A percentile compares a stretch with the other conserved stretches of the same genome.
phyloP scores from a whole-genome alignment of 768 basidiomycete species.

The Rhodocollybia butyracea region DNA sequence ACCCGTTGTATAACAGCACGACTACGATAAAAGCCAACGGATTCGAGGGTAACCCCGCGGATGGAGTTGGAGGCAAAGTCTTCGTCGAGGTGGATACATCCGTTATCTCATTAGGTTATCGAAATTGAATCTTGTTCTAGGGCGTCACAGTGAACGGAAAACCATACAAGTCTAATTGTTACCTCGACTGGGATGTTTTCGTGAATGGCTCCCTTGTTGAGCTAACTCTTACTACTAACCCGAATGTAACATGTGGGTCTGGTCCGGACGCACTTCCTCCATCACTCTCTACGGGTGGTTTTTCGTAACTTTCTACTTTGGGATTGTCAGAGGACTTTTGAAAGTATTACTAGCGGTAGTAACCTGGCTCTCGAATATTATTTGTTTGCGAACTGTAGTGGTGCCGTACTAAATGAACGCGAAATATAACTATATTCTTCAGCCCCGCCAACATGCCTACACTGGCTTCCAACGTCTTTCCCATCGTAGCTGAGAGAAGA shows the following conservation, averaged over 20 bases:
- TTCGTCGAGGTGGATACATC: constrained; percentile 45
- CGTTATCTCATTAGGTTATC: neutral
- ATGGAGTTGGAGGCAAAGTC: constrained; percentile 51
- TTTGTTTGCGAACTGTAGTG: too few species aligned
- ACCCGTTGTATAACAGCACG: constrained; percentile 53
- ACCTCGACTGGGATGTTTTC: constrained; percentile 66
- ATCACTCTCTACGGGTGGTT: constrained; percentile 65
- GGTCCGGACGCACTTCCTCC: constrained; percentile 48
- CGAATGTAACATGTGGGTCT: constrained; percentile 48
- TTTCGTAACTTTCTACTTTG: too few species aligned
- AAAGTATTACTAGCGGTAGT: too few species aligned
- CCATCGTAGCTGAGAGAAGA: too few species aligned
- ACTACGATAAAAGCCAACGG: constrained; percentile 51
- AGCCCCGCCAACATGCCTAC: too few species aligned
- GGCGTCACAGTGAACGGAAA: constrained; percentile 55
- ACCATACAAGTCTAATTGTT: constrained; percentile 61
- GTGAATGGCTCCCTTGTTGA: constrained; percentile 48
- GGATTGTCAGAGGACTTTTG: too few species aligned
- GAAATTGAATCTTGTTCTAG: constrained; percentile 24
- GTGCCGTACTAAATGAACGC: too few species aligned
- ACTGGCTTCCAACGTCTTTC: too few species aligned
- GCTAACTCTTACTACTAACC: constrained; percentile 51
- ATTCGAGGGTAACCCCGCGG: constrained; percentile 48
- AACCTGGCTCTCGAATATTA: too few species aligned
- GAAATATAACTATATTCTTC: too few species aligned